phyloP scores from a whole-genome alignment of 2,329 filamentous ascomycete genomes.

The Pyrenophora graminea region DNA sequence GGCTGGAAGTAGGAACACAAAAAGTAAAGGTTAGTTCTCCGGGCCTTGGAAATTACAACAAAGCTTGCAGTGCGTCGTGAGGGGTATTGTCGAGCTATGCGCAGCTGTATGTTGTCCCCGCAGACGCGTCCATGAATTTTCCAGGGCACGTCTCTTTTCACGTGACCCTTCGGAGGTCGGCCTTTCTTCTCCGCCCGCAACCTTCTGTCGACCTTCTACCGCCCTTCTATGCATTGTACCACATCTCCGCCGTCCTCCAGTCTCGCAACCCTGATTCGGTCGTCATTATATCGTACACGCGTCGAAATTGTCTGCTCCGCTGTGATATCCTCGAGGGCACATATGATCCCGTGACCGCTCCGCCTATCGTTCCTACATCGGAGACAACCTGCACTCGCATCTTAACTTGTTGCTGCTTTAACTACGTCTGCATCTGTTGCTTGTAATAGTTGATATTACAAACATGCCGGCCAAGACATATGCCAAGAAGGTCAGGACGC shows the following conservation, averaged over 20 bases:
- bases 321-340: conserved; percentile 10
- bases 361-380: background rate
- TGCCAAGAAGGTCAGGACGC: conserved; percentile 40
- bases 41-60: background rate
- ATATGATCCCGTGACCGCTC: conserved; percentile 16
- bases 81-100: conserved; percentile 25
- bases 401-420: conserved; percentile 2
- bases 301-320: background rate
- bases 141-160: conserved; percentile 23
- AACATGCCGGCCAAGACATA: conserved; percentile 43
- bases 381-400: conserved; percentile 5
- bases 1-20: conserved; percentile 19
- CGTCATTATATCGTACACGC: conserved; percentile 3
- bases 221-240: conserved; percentile 36
- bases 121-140: conserved; percentile 41
- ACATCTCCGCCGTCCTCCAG: conserved; percentile 9
- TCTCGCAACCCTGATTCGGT: conserved; percentile 21
- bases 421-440: background rate
- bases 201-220: conserved; percentile 26
- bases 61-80: conserved; percentile 7
- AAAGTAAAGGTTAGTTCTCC: background rate
- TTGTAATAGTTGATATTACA: conserved; percentile 5
- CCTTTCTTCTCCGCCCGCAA: conserved; percentile 2
- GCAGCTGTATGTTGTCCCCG: conserved; percentile 31
- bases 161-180: conserved; percentile 3